Evolutionary conservation across 768 basidiomycete genomes (phyloP), one percentile per base, ranked within the genome.

Genomic region (Trametes villosa): DNA sequence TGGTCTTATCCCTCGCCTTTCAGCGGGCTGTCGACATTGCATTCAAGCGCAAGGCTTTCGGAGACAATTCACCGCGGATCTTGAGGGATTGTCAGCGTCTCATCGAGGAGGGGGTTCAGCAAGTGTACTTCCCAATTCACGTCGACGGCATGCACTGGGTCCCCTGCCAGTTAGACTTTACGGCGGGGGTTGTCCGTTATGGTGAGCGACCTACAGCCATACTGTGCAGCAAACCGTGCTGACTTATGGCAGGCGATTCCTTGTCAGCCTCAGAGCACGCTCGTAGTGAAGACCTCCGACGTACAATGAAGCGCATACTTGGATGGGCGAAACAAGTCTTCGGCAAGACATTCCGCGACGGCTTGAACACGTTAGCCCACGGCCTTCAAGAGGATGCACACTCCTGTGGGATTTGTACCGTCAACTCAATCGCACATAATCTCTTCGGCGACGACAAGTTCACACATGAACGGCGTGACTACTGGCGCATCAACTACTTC

Each of bases 351-450:
- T 53, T 60, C 31, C 30, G 9, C 1, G 34, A 55, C 33, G 17
- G 1, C 0, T 49, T 47, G 17, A 49, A 64, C 20, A n/a, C 49
- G 1, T 40, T 67, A 5, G 15, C 44, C 0, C 53, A 56, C 49
- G 59, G 55, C 0, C 3, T 38, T 0, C 66, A 67, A 36, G 9
- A 47, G 3, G 67, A 68, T 34, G 26, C n/a, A 1, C 13, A 41
- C 18, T 62, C 59, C 6, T 68, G 67, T 42, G 64, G 66, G n/a
- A 17, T 67, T 8, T 65, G 50, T 31, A 45, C 54, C 9, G 29
- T 59, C 20, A 67, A 67, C 41, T 44, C 60, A 2, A 33, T 64
- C 1, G 63, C 46, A 9, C 62, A 64, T 30, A 15, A 22, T 31
- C 26, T 60, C 2, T 64, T 64, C 31, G 62, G 44, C 20, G 54